phyloP scores from a whole-genome alignment of 2,329 filamentous ascomycete genomes.

The Rhynchosporium graminicola region DNA sequence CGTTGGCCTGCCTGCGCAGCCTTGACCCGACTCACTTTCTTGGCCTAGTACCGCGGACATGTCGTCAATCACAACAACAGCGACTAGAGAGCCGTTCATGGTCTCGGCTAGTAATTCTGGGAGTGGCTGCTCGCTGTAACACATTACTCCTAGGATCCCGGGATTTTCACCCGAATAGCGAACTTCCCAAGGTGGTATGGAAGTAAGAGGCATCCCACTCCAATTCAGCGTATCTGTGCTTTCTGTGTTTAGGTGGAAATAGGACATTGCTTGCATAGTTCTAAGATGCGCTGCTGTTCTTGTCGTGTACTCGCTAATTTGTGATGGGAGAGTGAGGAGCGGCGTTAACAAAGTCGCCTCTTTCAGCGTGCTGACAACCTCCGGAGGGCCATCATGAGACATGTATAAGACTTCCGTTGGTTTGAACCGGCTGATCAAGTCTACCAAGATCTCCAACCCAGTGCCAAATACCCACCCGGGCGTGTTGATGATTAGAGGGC shows the following conservation, averaged over 20 bases:
- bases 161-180: conserved; percentile 52
- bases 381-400: conserved; percentile 61
- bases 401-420: conserved; percentile 69
- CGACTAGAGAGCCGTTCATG: conserved; percentile 70
- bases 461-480: conserved; percentile 74
- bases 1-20: conserved; percentile 1
- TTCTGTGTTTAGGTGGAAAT: conserved; percentile 60
- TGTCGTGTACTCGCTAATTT: conserved; percentile 54
- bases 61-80: conserved; percentile 62
- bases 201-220: conserved; percentile 60
- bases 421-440: conserved; percentile 54
- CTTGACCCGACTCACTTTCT: conserved; percentile 1
- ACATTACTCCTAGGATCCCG: conserved; percentile 65
- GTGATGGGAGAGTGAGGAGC: conserved; percentile 59
- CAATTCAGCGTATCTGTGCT: conserved; percentile 32
- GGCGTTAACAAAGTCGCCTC: conserved; percentile 44
- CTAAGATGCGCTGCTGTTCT: conserved; percentile 66
- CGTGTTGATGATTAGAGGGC: conserved; percentile 70
- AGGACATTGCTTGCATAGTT: conserved; percentile 77
- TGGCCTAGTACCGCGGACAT: conserved; percentile 49
- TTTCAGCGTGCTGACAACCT: conserved; percentile 55
- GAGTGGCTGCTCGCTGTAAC: conserved; percentile 65
- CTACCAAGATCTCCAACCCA: conserved; percentile 63
- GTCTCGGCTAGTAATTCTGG: conserved; percentile 61
- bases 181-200: conserved; percentile 61